These are phyloP conservation scores for Candida berthetii DNA, from an alignment of 805 yeast species.

Conservation along the genomic window DNA sequence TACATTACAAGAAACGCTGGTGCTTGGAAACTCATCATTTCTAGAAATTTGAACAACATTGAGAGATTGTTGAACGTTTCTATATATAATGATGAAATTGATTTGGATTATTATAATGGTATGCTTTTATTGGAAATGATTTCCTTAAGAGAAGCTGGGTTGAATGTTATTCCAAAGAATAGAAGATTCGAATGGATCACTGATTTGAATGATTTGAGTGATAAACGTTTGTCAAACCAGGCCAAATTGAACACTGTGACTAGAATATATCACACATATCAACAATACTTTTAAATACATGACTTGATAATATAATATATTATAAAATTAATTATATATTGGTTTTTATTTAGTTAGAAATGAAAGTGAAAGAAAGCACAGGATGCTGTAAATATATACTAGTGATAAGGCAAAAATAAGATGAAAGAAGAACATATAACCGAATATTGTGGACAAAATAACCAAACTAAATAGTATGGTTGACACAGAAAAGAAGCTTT, in stretches of 20 bases:
- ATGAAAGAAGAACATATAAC: no score
- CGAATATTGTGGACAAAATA: no score
- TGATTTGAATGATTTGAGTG: constrained; percentile 57
- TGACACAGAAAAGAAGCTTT: no score
- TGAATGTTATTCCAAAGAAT: constrained; percentile 40
- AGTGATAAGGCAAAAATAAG: no score
- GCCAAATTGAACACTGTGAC: constrained; percentile 41
- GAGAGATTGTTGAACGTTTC: constrained; percentile 43
- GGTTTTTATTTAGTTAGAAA: not conserved
- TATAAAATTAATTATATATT: no score
- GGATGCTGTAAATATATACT: no score
- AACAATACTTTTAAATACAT: constrained; percentile 19
- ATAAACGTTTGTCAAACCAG: constrained; percentile 26
- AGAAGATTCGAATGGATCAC: constrained; percentile 49
- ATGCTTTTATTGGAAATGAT: constrained; percentile 60
- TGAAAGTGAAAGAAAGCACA: no score
- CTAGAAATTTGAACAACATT: constrained; percentile 46
- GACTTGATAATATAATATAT: no score
- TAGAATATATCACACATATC: constrained; percentile 60
- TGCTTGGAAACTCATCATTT: constrained; percentile 24
- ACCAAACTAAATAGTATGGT: no score
- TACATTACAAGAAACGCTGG: constrained; percentile 15
- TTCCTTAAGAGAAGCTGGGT: constrained; percentile 46
- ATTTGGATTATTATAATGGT: constrained; percentile 44
- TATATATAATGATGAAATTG: constrained; percentile 18